Base-by-base conservation (phyloP, 306 rosid genomes). In the Begonia peltatifolia region DNA sequence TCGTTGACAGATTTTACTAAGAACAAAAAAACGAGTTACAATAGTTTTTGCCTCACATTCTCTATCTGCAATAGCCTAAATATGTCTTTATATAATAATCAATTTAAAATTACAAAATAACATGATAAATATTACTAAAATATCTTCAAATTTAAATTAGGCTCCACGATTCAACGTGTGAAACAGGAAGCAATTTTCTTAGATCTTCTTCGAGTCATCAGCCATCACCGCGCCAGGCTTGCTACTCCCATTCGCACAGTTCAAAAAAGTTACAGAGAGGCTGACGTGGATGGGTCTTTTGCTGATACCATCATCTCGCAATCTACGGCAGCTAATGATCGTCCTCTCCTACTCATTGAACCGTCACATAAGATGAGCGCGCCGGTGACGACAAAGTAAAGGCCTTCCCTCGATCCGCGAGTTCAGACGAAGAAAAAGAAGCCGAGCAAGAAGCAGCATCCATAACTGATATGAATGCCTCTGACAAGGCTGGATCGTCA, bases 181-280 rank as follows among this genome's bases (percentile, higher is more conserved):
- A 63, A 68, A 79, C 79, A 92, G 99, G 99, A 92, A 75, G 94
- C 93, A 35, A 77, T 83, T 54, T 82, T 90, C 66, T 57, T 81
- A 80, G 99, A 92, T 79, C 96, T 92, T 67, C 88, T 92, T 55
- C 73, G 87, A 76, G 99, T 92, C 49, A 73, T 92, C 57, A 81
- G 94, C 68, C 89, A 92, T 72, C 99, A 92, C 57, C 81, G 74
- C 59, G 99, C 88, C 47, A 79, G 96, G 63, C 80, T 92, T 13
- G 99, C 99, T 53, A 92, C 99, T 30, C 94, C 96, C 55, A 81
- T 92, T 64, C 95, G 99, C 73, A 92, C 99, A 16, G 84, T 92
- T 58, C 99, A 86, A 81, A 92, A 83, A 73, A 59, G 77, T 58
- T 79, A 83, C 54, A 23, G 93, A 1, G 95, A 79, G 55, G 71